A percentile compares a stretch with the other conserved stretches of the same genome.
phyloP scores from a whole-genome alignment of 805 yeast species.

The Wickerhamiella galacta region DNA sequence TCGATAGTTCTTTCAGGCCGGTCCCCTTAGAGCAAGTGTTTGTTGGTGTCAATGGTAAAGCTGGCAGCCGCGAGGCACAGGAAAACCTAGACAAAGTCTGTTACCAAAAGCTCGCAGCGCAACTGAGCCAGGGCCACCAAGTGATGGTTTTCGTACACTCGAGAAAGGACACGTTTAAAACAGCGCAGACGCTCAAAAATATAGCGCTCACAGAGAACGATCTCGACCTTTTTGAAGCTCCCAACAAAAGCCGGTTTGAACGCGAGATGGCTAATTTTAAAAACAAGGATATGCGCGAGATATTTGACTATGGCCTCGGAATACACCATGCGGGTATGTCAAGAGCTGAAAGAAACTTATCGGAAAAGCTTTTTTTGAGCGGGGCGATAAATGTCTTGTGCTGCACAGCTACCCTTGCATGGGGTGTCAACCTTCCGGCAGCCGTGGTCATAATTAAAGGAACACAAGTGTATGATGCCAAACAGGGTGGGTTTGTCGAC shows the following conservation, averaged over 20 bases:
- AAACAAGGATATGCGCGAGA: constrained; percentile 64
- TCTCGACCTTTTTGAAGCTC: constrained; percentile 38
- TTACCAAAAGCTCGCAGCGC: constrained; percentile 57
- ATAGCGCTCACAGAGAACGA: constrained; percentile 52
- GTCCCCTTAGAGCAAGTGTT: constrained; percentile 82
- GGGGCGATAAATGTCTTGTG: constrained; percentile 83
- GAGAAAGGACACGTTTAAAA: constrained; percentile 76
- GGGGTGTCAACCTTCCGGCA: constrained; percentile 99
- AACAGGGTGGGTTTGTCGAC: constrained; percentile 87
- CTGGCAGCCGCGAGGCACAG: constrained; percentile 27
- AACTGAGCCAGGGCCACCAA: constrained; percentile 56
- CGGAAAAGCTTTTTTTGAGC: constrained; percentile 69
- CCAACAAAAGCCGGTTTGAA: constrained; percentile 26
- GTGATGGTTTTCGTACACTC: constrained; percentile 97
- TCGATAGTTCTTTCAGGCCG: constrained; percentile 86
- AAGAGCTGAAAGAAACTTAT: constrained; percentile 72
- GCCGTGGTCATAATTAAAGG: constrained; percentile 95
- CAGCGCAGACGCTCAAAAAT: constrained; percentile 55
- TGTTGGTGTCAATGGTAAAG: constrained; percentile 39
- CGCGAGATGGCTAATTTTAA: constrained; percentile 54
- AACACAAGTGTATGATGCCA: constrained; percentile 86
- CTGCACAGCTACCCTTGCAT: constrained; percentile 94
- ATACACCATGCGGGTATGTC: constrained; percentile 96
- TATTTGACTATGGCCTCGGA: constrained; percentile 56
- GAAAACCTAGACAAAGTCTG: constrained; percentile 61